Conservation (phyloP, 305 asterid genomes). For the Rubia balearica region DNA sequence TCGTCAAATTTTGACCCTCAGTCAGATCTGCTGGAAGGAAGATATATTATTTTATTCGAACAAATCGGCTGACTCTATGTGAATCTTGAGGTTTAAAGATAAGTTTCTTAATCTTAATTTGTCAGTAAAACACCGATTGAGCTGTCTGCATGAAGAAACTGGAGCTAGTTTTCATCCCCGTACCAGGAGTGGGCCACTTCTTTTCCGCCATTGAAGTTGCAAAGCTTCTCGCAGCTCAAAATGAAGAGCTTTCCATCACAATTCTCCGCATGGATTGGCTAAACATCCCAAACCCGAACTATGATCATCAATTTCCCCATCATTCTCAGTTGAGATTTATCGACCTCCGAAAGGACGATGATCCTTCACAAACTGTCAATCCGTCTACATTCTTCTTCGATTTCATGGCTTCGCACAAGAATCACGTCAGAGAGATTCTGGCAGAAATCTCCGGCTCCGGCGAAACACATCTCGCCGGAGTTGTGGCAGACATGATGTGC, state of each 20-base stretch:
- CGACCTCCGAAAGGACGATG: slow-evolving; percentile 12
- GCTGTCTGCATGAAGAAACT: neutral
- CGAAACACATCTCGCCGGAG: slow-evolving; percentile 16
- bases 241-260: slow-evolving; percentile 24
- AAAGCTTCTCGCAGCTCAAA: slow-evolving; percentile 22
- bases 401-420: neutral
- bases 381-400: neutral
- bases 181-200: slow-evolving; percentile 24
- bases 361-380: neutral
- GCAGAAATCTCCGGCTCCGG: slow-evolving; percentile 2
- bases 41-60: no score
- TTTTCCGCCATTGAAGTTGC: slow-evolving; percentile 26
- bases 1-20: no score
- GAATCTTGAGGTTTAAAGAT: no score
- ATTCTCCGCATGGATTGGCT: slow-evolving; percentile 19
- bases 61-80: no score
- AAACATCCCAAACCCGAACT: neutral
- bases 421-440: slow-evolving; percentile 27
- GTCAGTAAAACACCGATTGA: no score
- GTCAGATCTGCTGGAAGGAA: no score
- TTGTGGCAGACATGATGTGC: slow-evolving; percentile 40
- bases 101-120: no score
- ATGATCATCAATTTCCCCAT: neutral
- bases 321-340: slow-evolving; percentile 18
- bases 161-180: slow-evolving; percentile 32